A percentile compares a stretch with the other conserved stretches of the same genome.
Conservation (phyloP, 768 basidiomycete species). For the Collybia nuda region DNA sequence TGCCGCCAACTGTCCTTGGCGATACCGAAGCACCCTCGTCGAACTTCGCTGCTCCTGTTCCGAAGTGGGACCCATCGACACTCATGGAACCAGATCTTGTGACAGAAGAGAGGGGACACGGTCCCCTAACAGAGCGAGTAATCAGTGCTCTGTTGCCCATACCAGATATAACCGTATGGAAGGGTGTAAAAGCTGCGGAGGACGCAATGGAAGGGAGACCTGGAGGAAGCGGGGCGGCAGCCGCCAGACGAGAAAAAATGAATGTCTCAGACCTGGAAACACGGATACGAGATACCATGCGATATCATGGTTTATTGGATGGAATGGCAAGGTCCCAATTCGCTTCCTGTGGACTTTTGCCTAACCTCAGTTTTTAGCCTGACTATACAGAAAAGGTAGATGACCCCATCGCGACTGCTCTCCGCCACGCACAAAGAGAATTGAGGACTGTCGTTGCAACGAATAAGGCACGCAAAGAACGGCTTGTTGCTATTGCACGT, state of each 20-base stretch:
- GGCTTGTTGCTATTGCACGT: constrained; percentile 73
- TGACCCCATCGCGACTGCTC: constrained; percentile 89
- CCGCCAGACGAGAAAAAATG: constrained; percentile 70
- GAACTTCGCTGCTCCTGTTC: constrained; percentile 48
- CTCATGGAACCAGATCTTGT: constrained; percentile 69
- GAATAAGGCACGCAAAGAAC: constrained; percentile 81
- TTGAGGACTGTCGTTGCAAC: constrained; percentile 72
- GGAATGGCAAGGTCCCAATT: constrained; percentile 55
- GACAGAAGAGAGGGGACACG: constrained; percentile 79
- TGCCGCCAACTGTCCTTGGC: constrained; percentile 24
- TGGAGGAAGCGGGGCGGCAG: constrained; percentile 77
- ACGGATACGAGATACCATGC: constrained; percentile 72
- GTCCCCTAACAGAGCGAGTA: constrained; percentile 83
- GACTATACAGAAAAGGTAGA: constrained; percentile 81
- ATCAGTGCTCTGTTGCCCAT: constrained; percentile 73
- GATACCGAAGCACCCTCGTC: constrained; percentile 34
- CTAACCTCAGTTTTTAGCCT: constrained; percentile 41
- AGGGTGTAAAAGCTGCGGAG: constrained; percentile 80
- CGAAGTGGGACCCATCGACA: constrained; percentile 84
- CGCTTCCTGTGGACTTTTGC: neutral
- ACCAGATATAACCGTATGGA: constrained; percentile 63
- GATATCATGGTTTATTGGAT: constrained; percentile 71
- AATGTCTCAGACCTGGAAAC: constrained; percentile 81
- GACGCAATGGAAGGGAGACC: constrained; percentile 85
- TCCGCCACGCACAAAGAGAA: constrained; percentile 85